A percentile compares a stretch with the other conserved stretches of the same genome.
phyloP scores from a whole-genome alignment of 352 stramenopile genomes.

The Phytophthora sansomeana region DNA sequence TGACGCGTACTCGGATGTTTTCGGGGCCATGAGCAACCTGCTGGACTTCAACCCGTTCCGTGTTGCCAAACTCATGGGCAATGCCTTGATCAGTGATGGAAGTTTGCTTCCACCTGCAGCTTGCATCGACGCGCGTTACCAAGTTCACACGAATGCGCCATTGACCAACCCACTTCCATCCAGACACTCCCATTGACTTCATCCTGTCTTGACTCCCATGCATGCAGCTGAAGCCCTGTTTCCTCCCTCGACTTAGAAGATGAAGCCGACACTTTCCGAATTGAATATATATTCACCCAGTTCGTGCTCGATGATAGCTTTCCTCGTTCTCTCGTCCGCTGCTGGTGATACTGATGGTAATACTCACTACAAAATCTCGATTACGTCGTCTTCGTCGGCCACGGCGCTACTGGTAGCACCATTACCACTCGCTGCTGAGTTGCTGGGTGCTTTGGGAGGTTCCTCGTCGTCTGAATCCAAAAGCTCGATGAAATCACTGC shows the following conservation, averaged over 20 bases:
- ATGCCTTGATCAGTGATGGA: slow-evolving; percentile 32
- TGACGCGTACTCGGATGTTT: slow-evolving; percentile 38
- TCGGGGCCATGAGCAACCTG: slow-evolving; percentile 26
- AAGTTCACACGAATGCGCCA: neutral
- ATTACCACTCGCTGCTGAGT: slow-evolving; percentile 8
- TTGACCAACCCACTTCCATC: neutral
- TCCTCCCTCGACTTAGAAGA: slow-evolving; percentile 5
- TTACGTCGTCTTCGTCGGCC: slow-evolving; percentile 39
- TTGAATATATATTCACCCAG: slow-evolving; percentile 35
- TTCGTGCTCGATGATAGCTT: slow-evolving; percentile 7
- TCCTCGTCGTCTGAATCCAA: slow-evolving; percentile 63
- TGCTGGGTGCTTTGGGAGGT: slow-evolving; percentile 11
- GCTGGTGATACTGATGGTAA: neutral
- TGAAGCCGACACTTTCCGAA: slow-evolving; percentile 9
- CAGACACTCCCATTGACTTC: slow-evolving; percentile 17
- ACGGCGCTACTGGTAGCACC: neutral
- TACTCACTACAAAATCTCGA: slow-evolving; percentile 52
- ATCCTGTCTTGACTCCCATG: slow-evolving; percentile 8
- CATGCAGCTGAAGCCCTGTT: neutral
- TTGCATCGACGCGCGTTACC: neutral
- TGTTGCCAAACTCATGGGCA: slow-evolving; percentile 20
- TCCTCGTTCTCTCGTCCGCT: slow-evolving; percentile 17
- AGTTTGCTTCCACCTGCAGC: slow-evolving; percentile 24
- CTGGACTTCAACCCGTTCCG: slow-evolving; percentile 18
- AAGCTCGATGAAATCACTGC: slow-evolving; percentile 64